Evolutionary conservation across 1,284 basidiomycete genomes (phyloP).

Genomic region (Coniferiporia weirii): DNA sequence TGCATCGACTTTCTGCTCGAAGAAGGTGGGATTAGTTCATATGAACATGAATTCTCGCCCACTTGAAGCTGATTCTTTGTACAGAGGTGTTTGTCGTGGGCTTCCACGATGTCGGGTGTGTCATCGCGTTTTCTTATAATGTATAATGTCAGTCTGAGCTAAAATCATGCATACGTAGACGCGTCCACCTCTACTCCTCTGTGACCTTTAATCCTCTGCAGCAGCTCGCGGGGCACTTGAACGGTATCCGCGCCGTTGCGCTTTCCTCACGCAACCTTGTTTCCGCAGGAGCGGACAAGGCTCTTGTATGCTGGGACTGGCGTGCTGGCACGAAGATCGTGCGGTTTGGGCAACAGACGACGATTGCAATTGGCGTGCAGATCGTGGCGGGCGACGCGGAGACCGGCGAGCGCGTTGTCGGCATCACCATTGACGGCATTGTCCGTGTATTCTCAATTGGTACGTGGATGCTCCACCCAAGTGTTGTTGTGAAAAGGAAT

Average conservation of each 20-base stretch:
- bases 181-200: conserved; percentile 77
- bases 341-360: conserved; percentile 89
- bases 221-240: conserved; percentile 78
- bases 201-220: conserved; percentile 76
- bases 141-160: not conserved
- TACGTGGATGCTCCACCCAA: conserved; percentile 32
- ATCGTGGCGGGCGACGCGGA: conserved; percentile 53
- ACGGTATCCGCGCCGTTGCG: conserved; percentile 83
- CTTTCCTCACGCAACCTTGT: conserved; percentile 81
- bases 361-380: conserved; percentile 86
- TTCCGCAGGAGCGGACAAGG: conserved; percentile 83
- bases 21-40: conserved; percentile 45
- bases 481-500: too few species aligned
- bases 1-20: conserved; percentile 85
- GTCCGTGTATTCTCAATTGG: conserved; percentile 87
- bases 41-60: not conserved
- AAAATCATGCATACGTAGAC: conserved; percentile 35
- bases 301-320: conserved; percentile 92
- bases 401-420: conserved; percentile 75
- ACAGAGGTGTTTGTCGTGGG: conserved; percentile 85
- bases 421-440: conserved; percentile 89
- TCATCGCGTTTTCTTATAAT: conserved; percentile 10
- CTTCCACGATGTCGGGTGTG: conserved; percentile 86
- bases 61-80: conserved; percentile 1
- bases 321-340: conserved; percentile 81